Conservation (phyloP, 2,329 filamentous ascomycete genomes). For the Fusarium fracticaudum region DNA sequence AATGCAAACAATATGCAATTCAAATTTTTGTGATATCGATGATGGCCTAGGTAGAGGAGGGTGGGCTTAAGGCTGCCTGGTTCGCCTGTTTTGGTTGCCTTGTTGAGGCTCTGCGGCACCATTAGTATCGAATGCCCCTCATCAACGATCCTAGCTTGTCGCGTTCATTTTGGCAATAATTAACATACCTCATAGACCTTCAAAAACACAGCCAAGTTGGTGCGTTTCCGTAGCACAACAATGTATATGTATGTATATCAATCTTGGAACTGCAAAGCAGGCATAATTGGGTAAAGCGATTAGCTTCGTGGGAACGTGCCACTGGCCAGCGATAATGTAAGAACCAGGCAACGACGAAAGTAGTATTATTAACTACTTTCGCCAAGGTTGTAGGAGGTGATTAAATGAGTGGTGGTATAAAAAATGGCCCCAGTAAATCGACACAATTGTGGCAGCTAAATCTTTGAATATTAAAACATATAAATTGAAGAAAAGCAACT, state of each 20-base stretch:
- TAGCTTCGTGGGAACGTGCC: not conserved
- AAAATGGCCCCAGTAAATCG: not conserved
- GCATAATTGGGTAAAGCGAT: not conserved
- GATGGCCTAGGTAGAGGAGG: not conserved
- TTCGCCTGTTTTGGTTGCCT: conserved; percentile 1
- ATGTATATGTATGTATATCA: not conserved
- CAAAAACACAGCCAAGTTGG: not conserved
- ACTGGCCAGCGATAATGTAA: not conserved
- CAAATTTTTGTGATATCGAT: not conserved
- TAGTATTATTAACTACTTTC: not conserved
- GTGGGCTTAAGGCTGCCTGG: not conserved
- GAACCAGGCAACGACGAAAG: not conserved
- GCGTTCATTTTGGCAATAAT: not conserved
- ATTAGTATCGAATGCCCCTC: not conserved
- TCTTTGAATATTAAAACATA: not conserved
- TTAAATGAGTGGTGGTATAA: not conserved
- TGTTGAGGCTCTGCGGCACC: conserved; percentile 5
- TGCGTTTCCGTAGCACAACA: not conserved
- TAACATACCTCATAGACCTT: not conserved
- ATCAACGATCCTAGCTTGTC: not conserved
- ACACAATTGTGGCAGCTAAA: not conserved
- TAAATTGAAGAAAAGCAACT: not conserved
- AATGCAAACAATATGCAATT: not conserved
- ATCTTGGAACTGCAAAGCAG: not conserved
- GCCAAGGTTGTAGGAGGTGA: not conserved